phyloP scores from a whole-genome alignment of 176 grass and related monocot genomes.

The Aegilops umbellulata region DNA sequence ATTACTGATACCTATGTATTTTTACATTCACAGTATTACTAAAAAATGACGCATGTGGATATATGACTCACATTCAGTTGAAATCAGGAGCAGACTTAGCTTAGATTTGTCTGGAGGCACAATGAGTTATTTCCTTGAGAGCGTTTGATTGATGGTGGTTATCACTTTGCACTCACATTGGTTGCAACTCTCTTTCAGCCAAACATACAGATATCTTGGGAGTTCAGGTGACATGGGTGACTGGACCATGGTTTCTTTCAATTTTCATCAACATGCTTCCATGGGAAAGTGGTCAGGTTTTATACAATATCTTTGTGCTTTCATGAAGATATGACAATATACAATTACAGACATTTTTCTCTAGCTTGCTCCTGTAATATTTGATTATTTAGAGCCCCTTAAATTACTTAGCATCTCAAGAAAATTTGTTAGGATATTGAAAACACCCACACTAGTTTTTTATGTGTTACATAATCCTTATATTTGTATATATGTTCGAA shows the following conservation, averaged over 20 bases:
- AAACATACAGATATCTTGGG: slow-evolving; percentile 85
- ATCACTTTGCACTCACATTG: slow-evolving; percentile 29
- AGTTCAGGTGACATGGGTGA: slow-evolving; percentile 96
- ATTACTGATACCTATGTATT: slow-evolving; percentile 3
- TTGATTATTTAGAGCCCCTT: slow-evolving; percentile 1
- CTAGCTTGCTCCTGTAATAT: slow-evolving; percentile 21
- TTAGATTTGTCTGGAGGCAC: slow-evolving; percentile 10
- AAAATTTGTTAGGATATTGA: not conserved
- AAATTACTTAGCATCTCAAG: not conserved
- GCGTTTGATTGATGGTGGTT: not conserved
- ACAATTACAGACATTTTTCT: slow-evolving; percentile 12
- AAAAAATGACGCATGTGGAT: not conserved
- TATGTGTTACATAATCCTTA: slow-evolving; percentile 15
- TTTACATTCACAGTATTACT: slow-evolving; percentile 19
- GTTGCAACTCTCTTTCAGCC: slow-evolving; percentile 58
- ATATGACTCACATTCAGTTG: not conserved
- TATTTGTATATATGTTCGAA: not conserved
- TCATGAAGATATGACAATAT: slow-evolving; percentile 31
- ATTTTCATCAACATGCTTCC: slow-evolving; percentile 99
- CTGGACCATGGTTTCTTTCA: slow-evolving; percentile 96
- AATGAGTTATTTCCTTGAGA: not conserved
- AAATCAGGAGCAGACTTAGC: slow-evolving; percentile 4
- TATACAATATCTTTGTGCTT: slow-evolving; percentile 42
- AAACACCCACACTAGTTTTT: slow-evolving; percentile 3
- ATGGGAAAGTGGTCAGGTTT: slow-evolving; percentile 99